Evolutionary conservation across 2,329 filamentous ascomycete genomes (phyloP).

Genomic region (Leptodontidium sp.): DNA sequence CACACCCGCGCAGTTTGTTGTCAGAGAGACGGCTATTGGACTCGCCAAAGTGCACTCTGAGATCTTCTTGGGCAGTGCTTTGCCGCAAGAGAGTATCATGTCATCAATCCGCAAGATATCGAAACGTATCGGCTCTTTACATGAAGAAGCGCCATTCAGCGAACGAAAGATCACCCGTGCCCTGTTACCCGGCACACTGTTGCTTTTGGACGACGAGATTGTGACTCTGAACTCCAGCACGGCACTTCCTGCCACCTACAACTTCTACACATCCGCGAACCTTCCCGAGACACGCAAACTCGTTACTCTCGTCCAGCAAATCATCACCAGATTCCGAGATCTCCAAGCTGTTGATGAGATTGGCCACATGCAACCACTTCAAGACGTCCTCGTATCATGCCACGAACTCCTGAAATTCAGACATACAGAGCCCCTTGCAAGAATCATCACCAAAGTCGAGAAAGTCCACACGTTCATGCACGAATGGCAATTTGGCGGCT

Average conservation of each 20-base stretch:
- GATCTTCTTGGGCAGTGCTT: constrained; percentile 45
- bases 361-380: constrained; percentile 76
- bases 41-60: constrained; percentile 67
- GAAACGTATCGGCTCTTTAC: constrained; percentile 37
- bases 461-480: constrained; percentile 85
- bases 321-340: constrained; percentile 75
- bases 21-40: constrained; percentile 55
- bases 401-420: constrained; percentile 77
- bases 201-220: constrained; percentile 70
- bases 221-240: constrained; percentile 53
- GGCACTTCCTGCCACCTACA: constrained; percentile 64
- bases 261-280: constrained; percentile 90
- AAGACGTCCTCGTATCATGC: constrained; percentile 79
- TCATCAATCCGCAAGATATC: constrained; percentile 43
- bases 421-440: constrained; percentile 85
- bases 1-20: constrained; percentile 25
- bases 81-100: constrained; percentile 41
- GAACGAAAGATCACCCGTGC: constrained; percentile 55
- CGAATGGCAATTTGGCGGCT: constrained; percentile 89
- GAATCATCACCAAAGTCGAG: constrained; percentile 85
- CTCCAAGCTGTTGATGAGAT: constrained; percentile 73
- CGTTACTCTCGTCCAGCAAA: constrained; percentile 71
- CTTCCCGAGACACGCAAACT: constrained; percentile 78
- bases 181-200: constrained; percentile 71
- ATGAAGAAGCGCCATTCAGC: constrained; percentile 26